Base-by-base conservation (phyloP, 1,139 yeast species). In the Protomyces inundatus region DNA sequence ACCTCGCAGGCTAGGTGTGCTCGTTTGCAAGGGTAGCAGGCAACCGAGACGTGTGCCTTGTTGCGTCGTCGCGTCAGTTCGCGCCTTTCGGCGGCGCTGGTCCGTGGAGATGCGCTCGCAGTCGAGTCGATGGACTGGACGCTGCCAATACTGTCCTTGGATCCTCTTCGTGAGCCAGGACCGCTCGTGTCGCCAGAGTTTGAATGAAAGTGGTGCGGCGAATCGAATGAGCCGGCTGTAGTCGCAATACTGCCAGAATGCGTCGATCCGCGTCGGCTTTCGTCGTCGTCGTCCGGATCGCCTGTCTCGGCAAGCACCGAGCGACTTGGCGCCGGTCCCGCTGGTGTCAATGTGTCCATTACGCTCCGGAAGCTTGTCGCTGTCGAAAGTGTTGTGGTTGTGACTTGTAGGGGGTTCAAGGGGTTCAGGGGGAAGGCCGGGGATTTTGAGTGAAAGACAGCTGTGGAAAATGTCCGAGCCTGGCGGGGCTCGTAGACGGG, bases 1-100 rank as follows among this genome's bases (percentile, higher is more conserved):
- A 66, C 68, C 64, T 66, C 66, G 37, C 67, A 67, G 5, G 67
- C 68, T 14, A 66, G 61, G 51, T 66, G 68, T 5, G 67, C 66
- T 48, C 59, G 64, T 39, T 66, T 66, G 55, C 68, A 66, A 34
- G 66, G 66, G 42, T 48, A 59, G 45, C 68, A 66, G 14, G 68
- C 68, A 7, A 61, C 54, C 6, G 58, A 65, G 6, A 66, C 67
- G 10, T 65, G 60, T 9, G 61, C 48, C 50, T 63, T 65, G 16
- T 62, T 56, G n/a, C 64, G 65, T 14, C 66, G 58, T 16, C 54
- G 33, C 35, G 58, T 54, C 30, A 10, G 32, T 48, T 54, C 40
- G 61, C n/a, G 36, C 35, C n/a, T 37, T 50, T 16, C 10, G 60
- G 16, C 14, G 42, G 30, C 14, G 2, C 23, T 23, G 23, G 23